These are phyloP conservation scores for Ochromonas danica DNA, from an alignment of 108 stramenopile species.

Conservation along the genomic window DNA sequence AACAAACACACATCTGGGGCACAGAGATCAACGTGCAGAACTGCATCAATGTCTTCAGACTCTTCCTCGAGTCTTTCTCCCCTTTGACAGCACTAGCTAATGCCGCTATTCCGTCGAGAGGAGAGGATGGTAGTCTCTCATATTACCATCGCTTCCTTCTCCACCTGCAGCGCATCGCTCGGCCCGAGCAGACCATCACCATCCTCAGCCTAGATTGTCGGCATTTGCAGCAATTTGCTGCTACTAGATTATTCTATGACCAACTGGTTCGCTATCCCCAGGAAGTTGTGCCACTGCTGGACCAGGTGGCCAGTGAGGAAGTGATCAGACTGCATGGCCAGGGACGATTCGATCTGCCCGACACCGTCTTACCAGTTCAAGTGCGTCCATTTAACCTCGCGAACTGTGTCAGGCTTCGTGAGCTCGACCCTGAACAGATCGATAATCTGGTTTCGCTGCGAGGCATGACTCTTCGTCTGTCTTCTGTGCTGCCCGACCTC, in stretches of 20 bases:
- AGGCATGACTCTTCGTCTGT: slow-evolving; percentile 92
- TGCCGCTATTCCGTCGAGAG: too few species aligned
- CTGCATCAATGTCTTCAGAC: slow-evolving; percentile 49
- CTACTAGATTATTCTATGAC: slow-evolving; percentile 74
- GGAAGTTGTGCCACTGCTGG: slow-evolving; percentile 93
- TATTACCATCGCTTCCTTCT: neutral
- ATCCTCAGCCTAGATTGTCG: slow-evolving; percentile 58
- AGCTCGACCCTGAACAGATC: slow-evolving; percentile 86
- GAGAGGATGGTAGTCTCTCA: neutral
- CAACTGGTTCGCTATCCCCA: slow-evolving; percentile 87
- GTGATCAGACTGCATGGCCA: slow-evolving; percentile 56
- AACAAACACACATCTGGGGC: too few species aligned
- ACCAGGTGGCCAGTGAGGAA: slow-evolving; percentile 73
- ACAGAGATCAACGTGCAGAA: slow-evolving; percentile 55
- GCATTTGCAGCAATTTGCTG: slow-evolving; percentile 79
- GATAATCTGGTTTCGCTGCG: slow-evolving; percentile 81
- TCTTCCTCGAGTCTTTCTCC: slow-evolving; percentile 45
- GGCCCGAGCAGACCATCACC: slow-evolving; percentile 39
- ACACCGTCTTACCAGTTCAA: slow-evolving; percentile 57
- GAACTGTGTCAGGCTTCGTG: slow-evolving; percentile 73
- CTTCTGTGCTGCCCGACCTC: slow-evolving; percentile 92
- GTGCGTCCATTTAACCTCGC: slow-evolving; percentile 87
- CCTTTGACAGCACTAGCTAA: neutral
- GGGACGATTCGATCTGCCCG: neutral
- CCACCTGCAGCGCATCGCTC: neutral